Percentiles rank a stretch among this genome's conserved stretches.
Evolutionary conservation across 2,329 filamentous ascomycete species (phyloP).

Genomic region (Alternaria sp.): DNA sequence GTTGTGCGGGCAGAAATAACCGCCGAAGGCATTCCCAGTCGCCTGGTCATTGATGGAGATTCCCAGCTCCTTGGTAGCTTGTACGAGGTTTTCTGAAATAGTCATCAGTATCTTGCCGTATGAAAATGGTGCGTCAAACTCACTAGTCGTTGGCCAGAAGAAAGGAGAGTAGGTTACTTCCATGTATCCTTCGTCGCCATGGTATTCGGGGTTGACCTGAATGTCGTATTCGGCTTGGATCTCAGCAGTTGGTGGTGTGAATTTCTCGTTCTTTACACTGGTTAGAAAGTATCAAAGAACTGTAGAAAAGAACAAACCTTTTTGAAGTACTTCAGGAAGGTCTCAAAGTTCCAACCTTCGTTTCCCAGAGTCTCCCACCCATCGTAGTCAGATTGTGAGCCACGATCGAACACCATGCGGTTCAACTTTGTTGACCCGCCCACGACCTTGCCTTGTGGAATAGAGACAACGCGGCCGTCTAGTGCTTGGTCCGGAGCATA

Average conservation of each 20-base stretch:
- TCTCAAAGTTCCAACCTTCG: constrained; percentile 35
- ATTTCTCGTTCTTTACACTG: constrained; percentile 23
- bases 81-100: constrained; percentile 23
- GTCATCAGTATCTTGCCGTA: not conserved
- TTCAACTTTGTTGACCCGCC: constrained; percentile 49
- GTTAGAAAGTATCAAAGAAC: constrained; percentile 3
- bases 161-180: constrained; percentile 26
- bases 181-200: constrained; percentile 26
- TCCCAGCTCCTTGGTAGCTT: constrained; percentile 20
- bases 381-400: constrained; percentile 39
- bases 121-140: not conserved
- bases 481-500: constrained; percentile 20
- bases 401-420: constrained; percentile 43
- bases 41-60: constrained; percentile 30
- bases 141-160: constrained; percentile 32
- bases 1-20: constrained; percentile 30
- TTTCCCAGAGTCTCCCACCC: constrained; percentile 35
- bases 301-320: constrained; percentile 14
- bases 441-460: constrained; percentile 29
- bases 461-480: constrained; percentile 16
- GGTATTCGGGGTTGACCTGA: constrained; percentile 15
- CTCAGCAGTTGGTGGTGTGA: constrained; percentile 22
- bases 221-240: constrained; percentile 31
- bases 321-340: constrained; percentile 35
- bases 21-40: constrained; percentile 27